Evolutionary conservation across 1,139 yeast genomes (phyloP).

Genomic region (Blastobotrys apis): DNA sequence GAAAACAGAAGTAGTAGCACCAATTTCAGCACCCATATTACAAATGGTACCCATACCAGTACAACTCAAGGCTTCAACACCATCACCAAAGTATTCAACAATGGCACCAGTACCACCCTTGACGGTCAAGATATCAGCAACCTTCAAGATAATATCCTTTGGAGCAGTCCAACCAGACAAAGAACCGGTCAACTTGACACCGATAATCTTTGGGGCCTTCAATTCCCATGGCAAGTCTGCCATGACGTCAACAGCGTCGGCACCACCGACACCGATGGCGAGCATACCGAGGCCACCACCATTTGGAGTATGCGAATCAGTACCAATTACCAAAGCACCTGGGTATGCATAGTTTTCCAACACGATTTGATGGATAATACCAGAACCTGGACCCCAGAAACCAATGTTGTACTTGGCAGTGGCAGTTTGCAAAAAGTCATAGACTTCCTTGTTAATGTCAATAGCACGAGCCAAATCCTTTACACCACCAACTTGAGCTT

Average conservation of each 20-base stretch:
- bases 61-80: constrained; percentile 93
- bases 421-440: constrained; percentile 88
- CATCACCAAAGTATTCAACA: constrained; percentile 96
- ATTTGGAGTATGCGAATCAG: constrained; percentile 98
- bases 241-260: constrained; percentile 98
- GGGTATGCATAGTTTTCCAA: constrained; percentile 98
- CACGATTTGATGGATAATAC: constrained; percentile 97
- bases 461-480: constrained; percentile 93
- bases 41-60: constrained; percentile 99
- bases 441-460: constrained; percentile 91
- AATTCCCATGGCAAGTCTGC: constrained; percentile 96
- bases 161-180: constrained; percentile 99
- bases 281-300: constrained; percentile 99
- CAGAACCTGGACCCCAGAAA: constrained; percentile 99
- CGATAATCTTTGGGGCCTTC: constrained; percentile 96
- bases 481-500: constrained; percentile 92
- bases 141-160: constrained; percentile 91
- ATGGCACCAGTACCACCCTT: constrained; percentile 99
- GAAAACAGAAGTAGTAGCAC: constrained; percentile 98
- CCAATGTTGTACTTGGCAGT: constrained; percentile 98
- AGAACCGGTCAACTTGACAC: constrained; percentile 94
- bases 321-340: constrained; percentile 95
- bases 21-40: constrained; percentile 99
- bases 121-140: constrained; percentile 96
- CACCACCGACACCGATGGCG: constrained; percentile 99